Evolutionary conservation across 192 early-diverging fungal genomes (phyloP).

Genomic region (Gonapodya sp.): DNA sequence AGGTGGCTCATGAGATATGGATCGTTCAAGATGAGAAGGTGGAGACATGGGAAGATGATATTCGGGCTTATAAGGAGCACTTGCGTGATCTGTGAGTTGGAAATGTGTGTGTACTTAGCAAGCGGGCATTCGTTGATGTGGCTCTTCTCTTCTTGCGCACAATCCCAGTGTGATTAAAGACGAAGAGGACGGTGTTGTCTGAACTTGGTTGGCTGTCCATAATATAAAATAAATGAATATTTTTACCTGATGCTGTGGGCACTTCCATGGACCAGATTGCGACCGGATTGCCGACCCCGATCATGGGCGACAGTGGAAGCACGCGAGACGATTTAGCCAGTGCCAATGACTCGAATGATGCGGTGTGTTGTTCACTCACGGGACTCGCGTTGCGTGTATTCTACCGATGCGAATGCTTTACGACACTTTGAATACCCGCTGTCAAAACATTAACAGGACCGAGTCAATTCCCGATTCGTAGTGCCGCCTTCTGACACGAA

Average conservation of each 20-base stretch:
- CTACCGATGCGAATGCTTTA: no score
- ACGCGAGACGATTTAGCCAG: no score
- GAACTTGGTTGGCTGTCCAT: not conserved
- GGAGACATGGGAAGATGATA: slow-evolving; percentile 31
- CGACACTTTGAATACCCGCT: no score
- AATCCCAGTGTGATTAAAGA: not conserved
- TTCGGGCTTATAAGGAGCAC: slow-evolving; percentile 12
- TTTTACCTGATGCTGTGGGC: not conserved
- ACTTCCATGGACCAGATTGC: no score
- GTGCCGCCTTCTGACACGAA: not conserved
- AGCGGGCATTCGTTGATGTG: no score
- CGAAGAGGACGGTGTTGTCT: not conserved
- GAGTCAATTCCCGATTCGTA: not conserved
- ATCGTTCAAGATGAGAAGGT: slow-evolving; percentile 30
- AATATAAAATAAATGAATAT: not conserved
- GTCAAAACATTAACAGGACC: no score
- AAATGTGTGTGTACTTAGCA: not conserved
- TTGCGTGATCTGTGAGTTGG: not conserved
- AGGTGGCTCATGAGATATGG: slow-evolving; percentile 45
- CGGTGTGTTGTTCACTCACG: no score
- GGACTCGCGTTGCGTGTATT: no score
- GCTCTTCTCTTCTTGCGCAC: no score
- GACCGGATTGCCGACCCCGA: no score
- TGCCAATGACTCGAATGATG: no score
- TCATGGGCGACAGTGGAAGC: no score